Base-by-base conservation (phyloP, 495 filamentous ascomycete species). In the Barbatosphaeria neglecta region DNA sequence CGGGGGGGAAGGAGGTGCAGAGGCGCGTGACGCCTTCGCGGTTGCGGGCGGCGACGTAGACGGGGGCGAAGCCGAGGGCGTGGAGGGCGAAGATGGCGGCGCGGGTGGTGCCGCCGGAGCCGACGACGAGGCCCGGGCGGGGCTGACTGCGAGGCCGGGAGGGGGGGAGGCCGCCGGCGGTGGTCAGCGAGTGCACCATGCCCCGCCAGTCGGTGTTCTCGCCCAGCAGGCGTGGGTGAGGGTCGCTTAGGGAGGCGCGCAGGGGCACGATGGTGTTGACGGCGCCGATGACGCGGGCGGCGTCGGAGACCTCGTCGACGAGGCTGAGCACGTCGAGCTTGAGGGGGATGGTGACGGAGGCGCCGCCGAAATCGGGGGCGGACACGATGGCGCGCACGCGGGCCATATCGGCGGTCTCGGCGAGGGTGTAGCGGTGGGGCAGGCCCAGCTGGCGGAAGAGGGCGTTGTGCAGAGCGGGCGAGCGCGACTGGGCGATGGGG, bases 151-250 rank as follows among this genome's bases (percentile, higher is more conserved):
- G 38, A 46, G 54, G 40, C 62, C 39, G 65, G 57, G 50, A 52
- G 53, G 52, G 67, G 19, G 50, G 53, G 53, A 52, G 67, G 19
- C 86, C 67, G 22, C 86, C 84, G 3, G 82, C 81, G 35, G 78
- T 77, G 45, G 80, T 79, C n/a, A 99, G 80, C 3, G 84, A 82
- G 44, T 78, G 75, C 11, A 80, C 77, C 81, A 99, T 99, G 39
- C 92, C 92, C 52, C 80, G 75, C 88, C 90, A 99, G 70, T 99
- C 92, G 18, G 90, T 96, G 68, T 99, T 99, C 57, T 86, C 84
- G 15, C 92, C 92, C 41, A 84, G 61, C 4, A 95, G 76, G 6
- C 66, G 75, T 6, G 53, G 46, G 25, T 64, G 63, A 10, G 67
- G 68, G 25, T 43, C 45, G 3, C 53, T n/a, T n/a, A n/a, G n/a